Percentiles rank a stretch among this genome's conserved stretches.
Evolutionary conservation across 768 basidiomycete genomes (phyloP).

Genomic region (Lactarius akahatsu): DNA sequence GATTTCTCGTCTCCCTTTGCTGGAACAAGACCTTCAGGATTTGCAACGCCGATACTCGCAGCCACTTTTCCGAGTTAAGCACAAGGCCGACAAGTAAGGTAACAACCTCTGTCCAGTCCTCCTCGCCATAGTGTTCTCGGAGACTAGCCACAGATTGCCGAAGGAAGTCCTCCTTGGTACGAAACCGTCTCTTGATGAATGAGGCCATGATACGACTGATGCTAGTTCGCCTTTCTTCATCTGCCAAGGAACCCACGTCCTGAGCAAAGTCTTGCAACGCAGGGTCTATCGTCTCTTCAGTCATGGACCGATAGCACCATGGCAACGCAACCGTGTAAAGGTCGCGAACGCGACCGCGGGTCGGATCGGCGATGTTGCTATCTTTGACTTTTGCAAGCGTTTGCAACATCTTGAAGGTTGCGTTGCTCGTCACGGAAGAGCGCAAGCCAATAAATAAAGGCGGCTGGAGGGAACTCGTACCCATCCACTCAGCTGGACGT

Average conservation of each 20-base stretch:
- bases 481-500: slow-evolving; percentile 71
- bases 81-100: slow-evolving; percentile 85
- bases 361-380: slow-evolving; percentile 65
- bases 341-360: slow-evolving; percentile 72
- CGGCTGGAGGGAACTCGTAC: slow-evolving; percentile 61
- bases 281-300: slow-evolving; percentile 56
- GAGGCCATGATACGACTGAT: slow-evolving; percentile 88
- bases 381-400: slow-evolving; percentile 60
- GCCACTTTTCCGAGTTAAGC: slow-evolving; percentile 78
- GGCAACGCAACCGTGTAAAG: slow-evolving; percentile 81
- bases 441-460: slow-evolving; percentile 74
- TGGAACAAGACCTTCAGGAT: slow-evolving; percentile 87
- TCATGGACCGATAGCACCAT: slow-evolving; percentile 83
- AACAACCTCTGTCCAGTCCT: slow-evolving; percentile 78
- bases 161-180: slow-evolving; percentile 91
- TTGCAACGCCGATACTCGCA: slow-evolving; percentile 80
- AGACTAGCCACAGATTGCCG: slow-evolving; percentile 84
- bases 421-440: slow-evolving; percentile 65
- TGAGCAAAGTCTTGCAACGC: slow-evolving; percentile 67
- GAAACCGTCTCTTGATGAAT: slow-evolving; percentile 82
- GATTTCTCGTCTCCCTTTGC: slow-evolving; percentile 74
- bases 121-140: slow-evolving; percentile 76
- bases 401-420: slow-evolving; percentile 69
- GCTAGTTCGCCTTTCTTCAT: slow-evolving; percentile 67
- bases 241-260: slow-evolving; percentile 70